Percentiles rank a stretch among this genome's conserved stretches.
Conservation (phyloP, 768 basidiomycete genomes). For the Chalciporus sphaerocephalus region DNA sequence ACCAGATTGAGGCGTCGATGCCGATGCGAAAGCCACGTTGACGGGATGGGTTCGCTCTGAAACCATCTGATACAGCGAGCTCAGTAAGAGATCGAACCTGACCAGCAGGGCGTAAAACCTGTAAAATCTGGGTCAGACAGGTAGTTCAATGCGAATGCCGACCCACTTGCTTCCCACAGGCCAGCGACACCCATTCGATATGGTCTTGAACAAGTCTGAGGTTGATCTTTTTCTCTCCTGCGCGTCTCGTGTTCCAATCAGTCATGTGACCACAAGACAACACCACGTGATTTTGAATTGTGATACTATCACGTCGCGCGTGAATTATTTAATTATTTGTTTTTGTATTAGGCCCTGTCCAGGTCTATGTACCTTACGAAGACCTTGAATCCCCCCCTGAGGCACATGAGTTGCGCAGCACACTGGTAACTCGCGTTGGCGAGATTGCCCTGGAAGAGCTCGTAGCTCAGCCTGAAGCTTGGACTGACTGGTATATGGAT, state of each 20-base stretch:
- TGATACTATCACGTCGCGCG: too few species aligned
- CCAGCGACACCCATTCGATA: constrained; percentile 45
- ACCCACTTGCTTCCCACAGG: constrained; percentile 43
- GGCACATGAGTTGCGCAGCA: too few species aligned
- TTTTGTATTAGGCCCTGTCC: too few species aligned
- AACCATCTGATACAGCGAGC: constrained; percentile 70
- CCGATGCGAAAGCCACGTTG: constrained; percentile 77
- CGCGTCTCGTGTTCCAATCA: background rate
- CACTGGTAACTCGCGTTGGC: too few species aligned
- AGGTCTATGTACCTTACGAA: too few species aligned
- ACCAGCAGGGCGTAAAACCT: constrained; percentile 71
- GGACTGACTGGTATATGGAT: too few species aligned
- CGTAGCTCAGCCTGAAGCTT: too few species aligned
- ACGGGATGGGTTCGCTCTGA: constrained; percentile 58
- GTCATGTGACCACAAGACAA: background rate
- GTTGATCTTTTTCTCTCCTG: too few species aligned
- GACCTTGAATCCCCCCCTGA: too few species aligned
- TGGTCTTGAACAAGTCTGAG: background rate
- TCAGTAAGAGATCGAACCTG: constrained; percentile 72
- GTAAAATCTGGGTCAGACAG: background rate
- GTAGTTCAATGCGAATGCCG: constrained; percentile 11
- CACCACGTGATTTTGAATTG: background rate
- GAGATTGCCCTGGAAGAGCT: too few species aligned
- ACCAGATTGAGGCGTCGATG: constrained; percentile 82
- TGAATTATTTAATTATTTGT: too few species aligned